These are phyloP conservation scores for Macrotyloma uniflorum DNA, from an alignment of 306 rosid species.

Conservation along the genomic window DNA sequence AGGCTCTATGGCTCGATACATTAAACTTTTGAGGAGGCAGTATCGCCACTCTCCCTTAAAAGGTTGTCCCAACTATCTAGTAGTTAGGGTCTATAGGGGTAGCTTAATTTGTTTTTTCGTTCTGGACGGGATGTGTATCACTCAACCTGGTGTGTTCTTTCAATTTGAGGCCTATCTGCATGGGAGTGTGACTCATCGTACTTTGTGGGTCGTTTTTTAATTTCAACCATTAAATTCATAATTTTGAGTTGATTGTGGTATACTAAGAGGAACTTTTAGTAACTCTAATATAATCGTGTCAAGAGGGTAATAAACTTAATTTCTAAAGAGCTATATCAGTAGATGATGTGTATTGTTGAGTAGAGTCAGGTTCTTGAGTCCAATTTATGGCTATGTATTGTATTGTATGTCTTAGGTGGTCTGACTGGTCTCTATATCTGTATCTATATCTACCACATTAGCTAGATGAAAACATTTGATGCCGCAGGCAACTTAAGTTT, in stretches of 20 bases:
- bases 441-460: background rate
- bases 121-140: slow-evolving; percentile 22
- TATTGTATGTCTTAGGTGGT: slow-evolving; percentile 3
- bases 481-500: background rate
- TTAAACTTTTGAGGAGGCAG: slow-evolving; percentile 33
- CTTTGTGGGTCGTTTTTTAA: slow-evolving; percentile 16
- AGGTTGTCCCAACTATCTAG: slow-evolving; percentile 29
- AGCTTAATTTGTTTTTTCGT: slow-evolving; percentile 9
- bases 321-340: background rate
- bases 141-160: slow-evolving; percentile 21
- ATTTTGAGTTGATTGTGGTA: slow-evolving; percentile 30
- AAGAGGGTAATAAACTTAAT: background rate
- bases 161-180: slow-evolving; percentile 18
- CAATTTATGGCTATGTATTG: slow-evolving; percentile 8
- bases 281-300: background rate
- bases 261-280: slow-evolving; percentile 23
- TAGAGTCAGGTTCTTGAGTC: background rate
- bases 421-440: background rate
- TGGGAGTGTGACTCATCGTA: slow-evolving; percentile 6
- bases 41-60: slow-evolving; percentile 25
- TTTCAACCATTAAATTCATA: slow-evolving; percentile 25
- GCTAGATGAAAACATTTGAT: background rate
- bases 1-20: slow-evolving; percentile 34
- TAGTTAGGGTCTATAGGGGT: slow-evolving; percentile 20
- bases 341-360: background rate